Conservation (phyloP, 148 eudicot genomes). For the Tetragonia tetragonoides region DNA sequence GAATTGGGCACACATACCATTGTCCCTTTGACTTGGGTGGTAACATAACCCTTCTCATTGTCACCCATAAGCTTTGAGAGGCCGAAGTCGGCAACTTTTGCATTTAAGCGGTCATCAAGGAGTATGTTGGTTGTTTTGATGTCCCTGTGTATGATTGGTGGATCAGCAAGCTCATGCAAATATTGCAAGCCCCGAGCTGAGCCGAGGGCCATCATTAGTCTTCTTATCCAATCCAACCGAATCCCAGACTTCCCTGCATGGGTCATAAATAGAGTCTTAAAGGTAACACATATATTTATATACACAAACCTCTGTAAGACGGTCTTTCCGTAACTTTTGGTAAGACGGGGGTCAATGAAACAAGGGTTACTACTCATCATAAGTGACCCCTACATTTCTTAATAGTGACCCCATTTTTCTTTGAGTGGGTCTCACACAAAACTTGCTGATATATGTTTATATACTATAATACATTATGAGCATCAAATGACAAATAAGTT, state of each 20-base stretch:
- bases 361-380: no score
- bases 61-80: conserved; percentile 58
- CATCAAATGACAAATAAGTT: not conserved
- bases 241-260: conserved; percentile 52
- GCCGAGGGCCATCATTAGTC: conserved; percentile 54
- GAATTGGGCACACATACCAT: conserved; percentile 43
- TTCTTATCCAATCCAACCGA: conserved; percentile 54
- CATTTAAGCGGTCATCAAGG: conserved; percentile 53
- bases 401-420: no score
- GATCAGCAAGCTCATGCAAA: conserved; percentile 69
- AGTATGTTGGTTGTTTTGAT: conserved; percentile 51
- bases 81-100: conserved; percentile 76
- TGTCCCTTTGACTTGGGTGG: conserved; percentile 82
- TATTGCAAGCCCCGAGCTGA: conserved; percentile 64
- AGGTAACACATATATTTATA: no score
- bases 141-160: conserved; percentile 53
- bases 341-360: no score
- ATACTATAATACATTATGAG: not conserved
- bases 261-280: not conserved
- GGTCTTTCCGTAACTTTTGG: no score
- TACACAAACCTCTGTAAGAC: no score
- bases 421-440: no score
- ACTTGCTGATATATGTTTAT: no score
- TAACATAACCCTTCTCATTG: conserved; percentile 42
- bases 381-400: no score